Base-by-base conservation (phyloP, 2,329 filamentous ascomycete genomes). In the Botryotinia narcissicola region DNA sequence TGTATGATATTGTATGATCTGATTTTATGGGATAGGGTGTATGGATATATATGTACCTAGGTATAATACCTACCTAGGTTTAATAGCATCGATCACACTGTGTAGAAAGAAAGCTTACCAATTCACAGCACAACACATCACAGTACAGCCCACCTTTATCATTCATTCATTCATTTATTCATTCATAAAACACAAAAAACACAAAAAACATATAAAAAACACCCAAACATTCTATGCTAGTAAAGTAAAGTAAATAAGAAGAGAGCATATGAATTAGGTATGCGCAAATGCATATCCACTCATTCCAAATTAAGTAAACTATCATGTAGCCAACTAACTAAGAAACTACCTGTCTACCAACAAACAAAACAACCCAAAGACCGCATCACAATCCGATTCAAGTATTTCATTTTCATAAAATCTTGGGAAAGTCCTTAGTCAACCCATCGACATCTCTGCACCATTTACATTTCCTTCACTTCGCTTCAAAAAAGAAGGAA, bases 61-160 rank as follows among this genome's bases (percentile, higher is more conserved):
- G 35, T 35, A 7, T 35, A 35, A 35, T 35, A 35, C 5, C 35
- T 35, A 35, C 5, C 35, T 7, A 35, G 35, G 35, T 35, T 35
- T 6, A 35, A 35, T 35, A 40, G 37, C 10, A 40, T 40, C 37
- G 37, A 40, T 40, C 37, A 2, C 37, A 40, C 37, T 40, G 9
- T 12, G 12, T 40, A 40, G 37, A 40, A 10, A 40, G 37, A 40
- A 10, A 40, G 7, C 37, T 9, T 9, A 37, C 37, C 37, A 40
- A 48, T 22, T 1, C 18, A 22, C 9, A n/a, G 12, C 10, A 51
- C 22, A 51, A n/a, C 25, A n/a, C n/a, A n/a, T n/a, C n/a, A n/a
- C n/a, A n/a, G n/a, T n/a, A 3, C 4, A n/a, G 14, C 4, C 25
- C 5, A 51, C 9, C 5, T 2, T 0, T 2, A 14, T 51, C 12